phyloP scores from a whole-genome alignment of 164 flowering plant species.

The Amborella trichopoda region DNA sequence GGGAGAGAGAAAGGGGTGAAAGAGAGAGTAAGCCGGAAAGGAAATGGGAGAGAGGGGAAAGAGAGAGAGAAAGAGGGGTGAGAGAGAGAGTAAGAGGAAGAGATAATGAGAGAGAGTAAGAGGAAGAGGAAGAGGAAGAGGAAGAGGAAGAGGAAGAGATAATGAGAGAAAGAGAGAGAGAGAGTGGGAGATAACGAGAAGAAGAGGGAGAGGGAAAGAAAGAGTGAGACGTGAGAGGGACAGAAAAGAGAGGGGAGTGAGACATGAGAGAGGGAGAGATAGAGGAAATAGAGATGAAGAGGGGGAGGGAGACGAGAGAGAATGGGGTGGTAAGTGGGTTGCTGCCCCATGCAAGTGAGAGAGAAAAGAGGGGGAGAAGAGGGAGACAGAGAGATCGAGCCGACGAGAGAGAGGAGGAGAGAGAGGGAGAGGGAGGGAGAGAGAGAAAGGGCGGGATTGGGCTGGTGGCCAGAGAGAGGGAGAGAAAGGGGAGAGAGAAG shows the following conservation, averaged over 20 bases:
- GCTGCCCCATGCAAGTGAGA: no score
- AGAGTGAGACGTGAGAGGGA: neutral
- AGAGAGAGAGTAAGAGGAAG: neutral
- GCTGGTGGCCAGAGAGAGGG: neutral
- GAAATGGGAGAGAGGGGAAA: neutral
- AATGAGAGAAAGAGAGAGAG: neutral
- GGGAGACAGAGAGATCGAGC: neutral
- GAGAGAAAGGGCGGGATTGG: neutral
- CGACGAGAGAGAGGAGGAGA: no score
- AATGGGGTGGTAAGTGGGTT: no score
- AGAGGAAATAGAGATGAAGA: neutral
- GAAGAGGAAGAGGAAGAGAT: neutral
- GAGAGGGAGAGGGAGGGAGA: neutral
- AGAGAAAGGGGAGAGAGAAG: neutral
- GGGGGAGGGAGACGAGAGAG: neutral
- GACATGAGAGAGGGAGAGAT: neutral
- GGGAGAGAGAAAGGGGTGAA: neutral
- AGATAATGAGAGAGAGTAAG: neutral
- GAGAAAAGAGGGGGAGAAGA: neutral
- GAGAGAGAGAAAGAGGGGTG: neutral
- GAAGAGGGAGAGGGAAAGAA: neutral
- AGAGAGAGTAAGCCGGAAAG: neutral
- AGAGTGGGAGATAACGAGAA: neutral
- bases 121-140: neutral
- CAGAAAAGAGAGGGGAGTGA: neutral